A percentile compares a stretch with the other conserved stretches of the same genome.
phyloP scores from a whole-genome alignment of 768 basidiomycete genomes.

The Cytidiella melzeri region DNA sequence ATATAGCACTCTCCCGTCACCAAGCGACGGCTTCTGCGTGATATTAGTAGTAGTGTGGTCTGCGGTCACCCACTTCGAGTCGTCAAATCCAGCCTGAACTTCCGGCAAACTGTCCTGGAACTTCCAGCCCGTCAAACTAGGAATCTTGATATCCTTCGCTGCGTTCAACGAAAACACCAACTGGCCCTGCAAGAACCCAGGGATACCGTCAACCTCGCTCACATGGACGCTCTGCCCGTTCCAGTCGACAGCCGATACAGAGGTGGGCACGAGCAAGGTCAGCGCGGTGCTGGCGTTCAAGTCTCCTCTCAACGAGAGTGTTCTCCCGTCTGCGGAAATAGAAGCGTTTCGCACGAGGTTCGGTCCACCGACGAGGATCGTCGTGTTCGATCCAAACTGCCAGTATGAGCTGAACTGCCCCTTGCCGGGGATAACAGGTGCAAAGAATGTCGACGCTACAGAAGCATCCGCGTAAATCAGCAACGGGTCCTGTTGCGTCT shows the following conservation, averaged over 20 bases:
- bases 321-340: conserved; percentile 17
- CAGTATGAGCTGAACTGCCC: conserved; percentile 54
- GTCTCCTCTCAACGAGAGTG: conserved; percentile 62
- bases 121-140: conserved; percentile 61
- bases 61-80: conserved; percentile 58
- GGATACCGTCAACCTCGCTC: conserved; percentile 26
- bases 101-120: conserved; percentile 76
- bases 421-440: conserved; percentile 50
- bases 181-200: conserved; percentile 45
- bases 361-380: conserved; percentile 49
- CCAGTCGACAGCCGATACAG: conserved; percentile 56
- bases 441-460: conserved; percentile 71
- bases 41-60: conserved; percentile 72
- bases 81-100: conserved; percentile 48
- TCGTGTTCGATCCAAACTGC: conserved; percentile 66
- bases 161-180: conserved; percentile 31
- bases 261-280: conserved; percentile 56
- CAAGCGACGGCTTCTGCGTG: conserved; percentile 53
- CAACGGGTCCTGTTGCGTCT: conserved; percentile 62
- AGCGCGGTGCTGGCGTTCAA: conserved; percentile 52
- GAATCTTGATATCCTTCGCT: conserved; percentile 30
- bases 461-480: conserved; percentile 61
- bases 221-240: conserved; percentile 49
- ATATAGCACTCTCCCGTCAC: conserved; percentile 73
- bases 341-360: conserved; percentile 40